Evolutionary conservation across 306 rosid species (phyloP).

Genomic region (Trifolium subterraneum): DNA sequence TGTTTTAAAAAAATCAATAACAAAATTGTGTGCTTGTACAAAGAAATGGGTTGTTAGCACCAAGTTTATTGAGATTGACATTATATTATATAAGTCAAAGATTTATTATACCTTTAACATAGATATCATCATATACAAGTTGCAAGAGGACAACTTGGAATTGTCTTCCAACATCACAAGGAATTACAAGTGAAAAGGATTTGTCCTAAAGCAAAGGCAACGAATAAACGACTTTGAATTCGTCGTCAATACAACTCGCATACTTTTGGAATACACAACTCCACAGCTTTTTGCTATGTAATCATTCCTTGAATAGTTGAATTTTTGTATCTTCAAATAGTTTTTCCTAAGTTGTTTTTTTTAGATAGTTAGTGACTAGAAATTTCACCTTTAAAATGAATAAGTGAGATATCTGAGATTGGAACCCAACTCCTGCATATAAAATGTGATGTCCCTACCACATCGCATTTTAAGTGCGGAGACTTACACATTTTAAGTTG

Average conservation of each 20-base stretch:
- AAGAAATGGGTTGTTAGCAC: neutral
- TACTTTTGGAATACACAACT: constrained; percentile 18
- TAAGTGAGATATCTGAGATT: too few species aligned
- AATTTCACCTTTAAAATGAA: too few species aligned
- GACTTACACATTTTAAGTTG: too few species aligned
- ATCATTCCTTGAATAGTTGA: constrained; percentile 1
- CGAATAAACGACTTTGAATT: constrained; percentile 17
- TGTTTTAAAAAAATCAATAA: too few species aligned
- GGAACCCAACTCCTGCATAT: too few species aligned
- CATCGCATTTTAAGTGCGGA: too few species aligned
- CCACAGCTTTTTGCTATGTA: constrained; percentile 14
- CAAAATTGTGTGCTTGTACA: too few species aligned
- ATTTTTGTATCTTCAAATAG: neutral
- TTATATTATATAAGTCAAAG: neutral
- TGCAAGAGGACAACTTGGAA: constrained; percentile 26
- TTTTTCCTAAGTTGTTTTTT: neutral
- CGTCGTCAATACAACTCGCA: constrained; percentile 4
- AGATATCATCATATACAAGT: neutral
- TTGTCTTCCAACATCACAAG: constrained; percentile 19
- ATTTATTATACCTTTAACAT: neutral
- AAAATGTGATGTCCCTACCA: too few species aligned
- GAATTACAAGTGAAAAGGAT: constrained; percentile 3
- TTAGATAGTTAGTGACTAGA: too few species aligned
- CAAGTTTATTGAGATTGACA: neutral
- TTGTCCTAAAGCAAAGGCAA: constrained; percentile 38